Evolutionary conservation across 139 green algal genomes (phyloP), one percentile per base, ranked within the genome.

Genomic region (Haematococcus lacustris): DNA sequence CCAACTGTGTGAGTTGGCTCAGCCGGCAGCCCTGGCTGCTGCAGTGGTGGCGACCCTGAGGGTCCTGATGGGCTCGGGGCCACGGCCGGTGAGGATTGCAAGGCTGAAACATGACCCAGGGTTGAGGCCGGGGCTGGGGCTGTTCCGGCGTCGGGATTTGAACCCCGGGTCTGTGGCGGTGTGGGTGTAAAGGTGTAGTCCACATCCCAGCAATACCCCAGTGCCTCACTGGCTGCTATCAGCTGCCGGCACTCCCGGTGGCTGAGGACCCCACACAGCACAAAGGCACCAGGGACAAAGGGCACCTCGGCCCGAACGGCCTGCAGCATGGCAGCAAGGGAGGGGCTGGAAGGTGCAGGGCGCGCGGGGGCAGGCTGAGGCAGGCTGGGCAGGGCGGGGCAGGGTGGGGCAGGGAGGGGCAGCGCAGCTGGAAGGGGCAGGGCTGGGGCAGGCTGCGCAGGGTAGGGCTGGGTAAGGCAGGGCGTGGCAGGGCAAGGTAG

Each of bases 261-360:
- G 25, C 35, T 67, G 3, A 83, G 65, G 26, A 74, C 60, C 4
- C 64, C 73, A 21, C 47, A 28, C n/a, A 83, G 38, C 69, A 72
- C 63, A 30, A 79, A 83, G 2, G 78, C 78, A 3, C 78, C 78
- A 0, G 51, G 51, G 39, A 83, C 78, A 33, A 77, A 77, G 0
- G 78, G 78, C 39, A 79, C 73, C 25, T 76, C 64, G 0, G 68
- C 62, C 2, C 78, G 69, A 23, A 71, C 66, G 1, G 38, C 66
- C 66, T 71, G 66, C 21, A 69, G 3, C 9, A 17, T 2, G 3
- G 3, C 60, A 21, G 3, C 28, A 40, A 3, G 32, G 6, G 28
- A 32, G 17, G 21, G 60, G 3, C n/a, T 32, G 13, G 4, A 43
- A 3, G 32, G 4, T 67, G 4, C 30, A 67, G 17, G 21, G 21